phyloP scores from a whole-genome alignment of 352 stramenopile genomes.

The Stramenopiles sp. region DNA sequence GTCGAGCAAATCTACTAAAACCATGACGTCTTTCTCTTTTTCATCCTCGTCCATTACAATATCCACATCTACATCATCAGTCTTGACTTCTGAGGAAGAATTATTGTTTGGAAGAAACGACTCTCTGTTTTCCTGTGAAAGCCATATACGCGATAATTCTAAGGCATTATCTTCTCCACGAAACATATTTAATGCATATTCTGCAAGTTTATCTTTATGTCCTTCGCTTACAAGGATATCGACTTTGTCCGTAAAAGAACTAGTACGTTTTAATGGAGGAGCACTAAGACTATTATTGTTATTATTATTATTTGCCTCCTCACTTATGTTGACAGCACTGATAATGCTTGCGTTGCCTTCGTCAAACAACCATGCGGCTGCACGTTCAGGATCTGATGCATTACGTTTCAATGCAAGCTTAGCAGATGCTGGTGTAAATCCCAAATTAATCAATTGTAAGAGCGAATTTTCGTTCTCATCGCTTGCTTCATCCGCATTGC shows the following conservation, averaged over 20 bases:
- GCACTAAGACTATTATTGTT: conserved; percentile 32
- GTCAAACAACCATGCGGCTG: conserved; percentile 52
- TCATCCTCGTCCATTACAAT: conserved; percentile 34
- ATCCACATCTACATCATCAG: conserved; percentile 29
- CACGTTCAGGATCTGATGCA: conserved; percentile 37
- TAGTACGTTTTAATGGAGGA: conserved; percentile 39
- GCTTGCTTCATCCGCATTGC: conserved; percentile 24
- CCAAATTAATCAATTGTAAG: conserved; percentile 59
- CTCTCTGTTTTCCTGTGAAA: conserved; percentile 9
- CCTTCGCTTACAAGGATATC: conserved; percentile 30
- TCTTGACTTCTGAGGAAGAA: conserved; percentile 28
- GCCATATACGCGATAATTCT: conserved; percentile 36
- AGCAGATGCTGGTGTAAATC: conserved; percentile 57
- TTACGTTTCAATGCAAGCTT: conserved; percentile 40
- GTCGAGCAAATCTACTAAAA: conserved; percentile 77
- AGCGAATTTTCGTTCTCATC: conserved; percentile 62
- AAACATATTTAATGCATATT: conserved; percentile 42
- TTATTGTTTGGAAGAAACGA: conserved; percentile 13
- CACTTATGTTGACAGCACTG: conserved; percentile 30
- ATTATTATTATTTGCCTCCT: conserved; percentile 25
- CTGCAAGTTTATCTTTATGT: conserved; percentile 35
- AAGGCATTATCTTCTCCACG: conserved; percentile 31
- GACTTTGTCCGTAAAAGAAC: conserved; percentile 42
- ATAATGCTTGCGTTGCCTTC: conserved; percentile 50
- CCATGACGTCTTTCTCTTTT: conserved; percentile 35